Conservation (phyloP, 2,329 filamentous ascomycete genomes). For the Aspergillus sergii region DNA sequence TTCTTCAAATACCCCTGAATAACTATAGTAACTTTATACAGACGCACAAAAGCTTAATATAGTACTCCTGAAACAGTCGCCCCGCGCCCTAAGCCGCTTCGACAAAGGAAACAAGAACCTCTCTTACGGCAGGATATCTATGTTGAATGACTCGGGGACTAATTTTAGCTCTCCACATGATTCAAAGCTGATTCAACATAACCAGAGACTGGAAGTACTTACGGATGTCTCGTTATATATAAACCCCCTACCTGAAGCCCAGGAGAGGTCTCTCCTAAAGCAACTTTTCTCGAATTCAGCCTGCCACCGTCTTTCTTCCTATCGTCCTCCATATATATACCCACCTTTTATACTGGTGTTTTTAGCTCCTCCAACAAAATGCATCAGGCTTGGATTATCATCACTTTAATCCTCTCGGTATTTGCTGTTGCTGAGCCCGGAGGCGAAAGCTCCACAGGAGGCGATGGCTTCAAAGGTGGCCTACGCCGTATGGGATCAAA, state of each 20-base stretch:
- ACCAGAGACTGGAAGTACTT: not conserved
- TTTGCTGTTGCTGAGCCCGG: too few species aligned
- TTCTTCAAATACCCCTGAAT: too few species aligned
- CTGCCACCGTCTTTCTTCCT: not conserved
- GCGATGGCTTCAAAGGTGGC: not conserved
- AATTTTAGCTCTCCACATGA: too few species aligned
- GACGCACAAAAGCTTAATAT: too few species aligned
- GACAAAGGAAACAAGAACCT: not conserved
- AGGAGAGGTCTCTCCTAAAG: not conserved
- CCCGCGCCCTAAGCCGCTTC: not conserved
- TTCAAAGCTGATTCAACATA: not conserved
- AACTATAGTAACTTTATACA: too few species aligned
- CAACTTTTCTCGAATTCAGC: not conserved
- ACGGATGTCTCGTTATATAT: not conserved
- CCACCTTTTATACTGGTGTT: fast-evolving
- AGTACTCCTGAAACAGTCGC: not conserved
- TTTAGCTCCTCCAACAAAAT: not conserved
- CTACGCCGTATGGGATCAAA: not conserved
- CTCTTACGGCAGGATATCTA: not conserved
- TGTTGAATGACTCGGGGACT: not conserved
- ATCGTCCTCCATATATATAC: not conserved
- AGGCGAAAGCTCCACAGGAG: not conserved
- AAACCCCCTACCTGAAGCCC: not conserved
- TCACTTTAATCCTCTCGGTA: not conserved
- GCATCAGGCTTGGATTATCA: not conserved